phyloP scores from a whole-genome alignment of 1,139 yeast species.

The Geotrichum candidum region DNA sequence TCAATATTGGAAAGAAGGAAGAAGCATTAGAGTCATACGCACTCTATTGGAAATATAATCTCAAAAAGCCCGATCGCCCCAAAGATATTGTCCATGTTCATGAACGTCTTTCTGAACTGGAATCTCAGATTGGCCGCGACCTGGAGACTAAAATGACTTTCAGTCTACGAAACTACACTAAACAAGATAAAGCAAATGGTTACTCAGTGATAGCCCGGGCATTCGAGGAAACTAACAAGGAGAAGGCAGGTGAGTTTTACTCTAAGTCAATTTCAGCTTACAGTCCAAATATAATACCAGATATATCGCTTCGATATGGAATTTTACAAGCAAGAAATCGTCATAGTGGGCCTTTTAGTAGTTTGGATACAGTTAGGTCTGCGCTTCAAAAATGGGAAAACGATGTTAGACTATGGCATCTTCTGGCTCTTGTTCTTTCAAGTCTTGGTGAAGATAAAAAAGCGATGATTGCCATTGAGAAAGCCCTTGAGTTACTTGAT shows the following conservation, averaged over 20 bases:
- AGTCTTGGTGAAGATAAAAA: conserved; percentile 45
- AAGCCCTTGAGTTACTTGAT: conserved; percentile 33
- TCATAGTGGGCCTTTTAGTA: neutral
- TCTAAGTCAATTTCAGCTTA: neutral
- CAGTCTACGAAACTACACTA: neutral
- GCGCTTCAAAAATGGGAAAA: neutral
- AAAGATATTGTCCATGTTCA: neutral
- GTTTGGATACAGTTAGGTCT: neutral
- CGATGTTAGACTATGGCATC: conserved; percentile 38
- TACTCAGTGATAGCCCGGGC: neutral
- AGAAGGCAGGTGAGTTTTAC: neutral
- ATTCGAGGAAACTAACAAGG: neutral
- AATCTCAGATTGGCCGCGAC: neutral
- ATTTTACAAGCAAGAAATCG: neutral
- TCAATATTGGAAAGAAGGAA: neutral
- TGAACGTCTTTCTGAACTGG: neutral
- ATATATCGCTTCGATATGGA: neutral
- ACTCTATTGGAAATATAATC: neutral
- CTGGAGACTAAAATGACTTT: neutral
- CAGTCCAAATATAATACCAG: neutral
- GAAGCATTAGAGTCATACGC: neutral
- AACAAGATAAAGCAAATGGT: neutral
- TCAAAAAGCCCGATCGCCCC: neutral
- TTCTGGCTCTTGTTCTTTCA: conserved; percentile 47
- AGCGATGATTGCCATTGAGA: conserved; percentile 41